A percentile compares a stretch with the other conserved stretches of the same genome.
phyloP scores from a whole-genome alignment of 2,329 filamentous ascomycete species.

The Rachicladosporium sp. region DNA sequence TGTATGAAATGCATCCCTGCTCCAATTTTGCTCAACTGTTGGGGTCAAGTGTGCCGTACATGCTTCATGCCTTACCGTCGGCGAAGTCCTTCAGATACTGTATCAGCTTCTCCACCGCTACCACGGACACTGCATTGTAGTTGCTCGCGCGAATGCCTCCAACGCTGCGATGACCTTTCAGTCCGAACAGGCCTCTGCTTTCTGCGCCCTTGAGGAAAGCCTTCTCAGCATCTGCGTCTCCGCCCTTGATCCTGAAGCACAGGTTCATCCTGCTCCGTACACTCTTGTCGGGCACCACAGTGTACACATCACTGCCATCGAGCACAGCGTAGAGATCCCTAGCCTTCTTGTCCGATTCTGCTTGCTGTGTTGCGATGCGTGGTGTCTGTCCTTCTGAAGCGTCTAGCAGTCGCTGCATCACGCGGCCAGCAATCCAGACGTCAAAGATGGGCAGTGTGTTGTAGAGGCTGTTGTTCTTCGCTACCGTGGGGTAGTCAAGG shows the following conservation, averaged over 20 bases:
- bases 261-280: slow-evolving; percentile 88
- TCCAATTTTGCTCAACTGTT: too few relatives aligned
- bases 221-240: slow-evolving; percentile 57
- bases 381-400: slow-evolving; percentile 32
- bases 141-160: slow-evolving; percentile 78
- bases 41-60: too few relatives aligned
- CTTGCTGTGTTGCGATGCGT: slow-evolving; percentile 67
- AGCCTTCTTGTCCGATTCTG: slow-evolving; percentile 62
- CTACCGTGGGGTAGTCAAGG: slow-evolving; percentile 69
- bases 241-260: slow-evolving; percentile 66
- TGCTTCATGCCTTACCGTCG: slow-evolving; percentile 4
- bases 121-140: slow-evolving; percentile 70
- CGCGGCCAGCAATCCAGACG: slow-evolving; percentile 80
- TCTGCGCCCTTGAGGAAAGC: slow-evolving; percentile 64
- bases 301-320: slow-evolving; percentile 63
- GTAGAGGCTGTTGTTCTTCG: slow-evolving; percentile 90
- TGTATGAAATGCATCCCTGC: too few relatives aligned
- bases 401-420: slow-evolving; percentile 62
- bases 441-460: slow-evolving; percentile 94
- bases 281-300: slow-evolving; percentile 61
- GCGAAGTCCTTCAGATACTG: slow-evolving; percentile 52
- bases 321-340: slow-evolving; percentile 62
- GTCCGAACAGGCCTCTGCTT: slow-evolving; percentile 55
- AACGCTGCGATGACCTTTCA: slow-evolving; percentile 81
- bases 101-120: slow-evolving; percentile 55